Evolutionary conservation across 164 flowering plant species (phyloP).

Genomic region (Kingdonia uniflora): DNA sequence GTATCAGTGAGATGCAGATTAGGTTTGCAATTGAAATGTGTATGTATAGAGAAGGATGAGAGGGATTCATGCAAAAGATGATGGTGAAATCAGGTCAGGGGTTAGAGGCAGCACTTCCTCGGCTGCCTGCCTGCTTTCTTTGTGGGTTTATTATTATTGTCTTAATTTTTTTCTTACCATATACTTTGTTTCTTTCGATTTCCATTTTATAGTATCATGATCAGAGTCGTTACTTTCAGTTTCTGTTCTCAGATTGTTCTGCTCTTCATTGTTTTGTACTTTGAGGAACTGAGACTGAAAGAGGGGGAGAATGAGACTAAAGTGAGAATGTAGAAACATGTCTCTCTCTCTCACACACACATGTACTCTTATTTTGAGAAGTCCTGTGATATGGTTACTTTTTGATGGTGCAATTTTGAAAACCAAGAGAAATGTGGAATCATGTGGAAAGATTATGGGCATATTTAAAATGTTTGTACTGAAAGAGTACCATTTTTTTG

Average conservation of each 20-base stretch:
- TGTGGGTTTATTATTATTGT: conserved; percentile 24
- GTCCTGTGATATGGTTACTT: too few species aligned
- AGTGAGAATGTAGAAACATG: too few species aligned
- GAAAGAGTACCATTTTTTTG: too few species aligned
- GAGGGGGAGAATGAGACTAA: too few species aligned
- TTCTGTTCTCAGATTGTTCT: background rate
- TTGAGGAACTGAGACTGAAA: too few species aligned
- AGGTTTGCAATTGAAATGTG: conserved; percentile 20
- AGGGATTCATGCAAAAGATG: conserved; percentile 12
- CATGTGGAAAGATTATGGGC: too few species aligned
- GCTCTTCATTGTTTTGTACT: conserved; percentile 14
- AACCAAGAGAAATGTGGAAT: too few species aligned
- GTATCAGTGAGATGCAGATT: conserved; percentile 37
- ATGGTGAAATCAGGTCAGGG: conserved; percentile 13
- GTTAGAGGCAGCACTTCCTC: conserved; percentile 14
- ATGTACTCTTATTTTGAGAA: too few species aligned
- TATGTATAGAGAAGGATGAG: conserved; percentile 44
- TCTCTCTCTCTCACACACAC: too few species aligned
- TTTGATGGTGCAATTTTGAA: too few species aligned
- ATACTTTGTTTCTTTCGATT: conserved; percentile 30
- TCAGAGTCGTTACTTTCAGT: conserved; percentile 22
- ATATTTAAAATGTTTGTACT: too few species aligned
- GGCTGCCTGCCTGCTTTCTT: conserved; percentile 23
- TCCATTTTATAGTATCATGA: conserved; percentile 27
- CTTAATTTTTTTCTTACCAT: conserved; percentile 21